Evolutionary conservation across 1,284 basidiomycete genomes (phyloP).

Genomic region (Malassezia restricta): DNA sequence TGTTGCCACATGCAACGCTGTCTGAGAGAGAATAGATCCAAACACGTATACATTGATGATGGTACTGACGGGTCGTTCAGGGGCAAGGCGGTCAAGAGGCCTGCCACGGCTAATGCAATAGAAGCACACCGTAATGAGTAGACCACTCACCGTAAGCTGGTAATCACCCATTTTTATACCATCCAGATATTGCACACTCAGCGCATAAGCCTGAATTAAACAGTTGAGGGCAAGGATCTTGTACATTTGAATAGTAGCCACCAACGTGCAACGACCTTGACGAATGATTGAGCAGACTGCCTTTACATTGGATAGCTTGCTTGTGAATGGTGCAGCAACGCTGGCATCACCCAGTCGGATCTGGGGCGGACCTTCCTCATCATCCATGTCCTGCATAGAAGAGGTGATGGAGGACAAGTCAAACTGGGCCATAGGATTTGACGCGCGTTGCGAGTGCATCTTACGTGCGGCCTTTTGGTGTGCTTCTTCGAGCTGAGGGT

Average conservation of each 20-base stretch:
- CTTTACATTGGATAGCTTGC: conserved; percentile 34
- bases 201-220: conserved; percentile 41
- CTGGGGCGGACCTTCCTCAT: conserved; percentile 45
- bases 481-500: conserved; percentile 41
- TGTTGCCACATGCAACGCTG: conserved; percentile 34
- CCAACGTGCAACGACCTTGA: conserved; percentile 43
- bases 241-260: conserved; percentile 45
- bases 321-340: conserved; percentile 44
- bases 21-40: conserved; percentile 39
- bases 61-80: conserved; percentile 38
- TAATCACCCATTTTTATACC: conserved; percentile 45
- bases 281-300: conserved; percentile 37
- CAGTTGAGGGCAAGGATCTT: conserved; percentile 46
- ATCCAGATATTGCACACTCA: conserved; percentile 39
- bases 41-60: conserved; percentile 42
- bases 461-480: conserved; percentile 34
- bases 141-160: conserved; percentile 40
- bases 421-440: conserved; percentile 36
- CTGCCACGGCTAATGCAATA: conserved; percentile 41
- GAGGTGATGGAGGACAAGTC: conserved; percentile 37
- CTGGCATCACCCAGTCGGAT: conserved; percentile 43
- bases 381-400: conserved; percentile 31
- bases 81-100: conserved; percentile 36
- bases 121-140: conserved; percentile 41
- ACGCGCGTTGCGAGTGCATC: conserved; percentile 24